Evolutionary conservation across 176 grass and related monocot species (phyloP), one percentile per base, ranked within the genome.

Genomic region (Chrysopogon serrulatus): DNA sequence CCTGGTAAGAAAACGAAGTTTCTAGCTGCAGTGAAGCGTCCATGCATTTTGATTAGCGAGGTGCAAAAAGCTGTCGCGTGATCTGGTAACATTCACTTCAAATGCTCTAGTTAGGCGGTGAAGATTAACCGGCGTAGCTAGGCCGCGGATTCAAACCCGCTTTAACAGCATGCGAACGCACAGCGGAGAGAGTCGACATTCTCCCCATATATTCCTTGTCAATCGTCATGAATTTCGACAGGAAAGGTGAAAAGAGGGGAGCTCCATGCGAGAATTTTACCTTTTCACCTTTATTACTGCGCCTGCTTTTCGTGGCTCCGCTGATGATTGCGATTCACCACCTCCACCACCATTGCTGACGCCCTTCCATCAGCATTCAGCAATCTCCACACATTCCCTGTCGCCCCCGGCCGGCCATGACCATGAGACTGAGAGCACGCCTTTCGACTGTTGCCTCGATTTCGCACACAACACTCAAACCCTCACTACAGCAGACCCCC

Each of bases 261-360:
- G 54, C 73, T 82, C 88, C 88, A 86, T 90, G 79, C 84, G 88
- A 86, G 84, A 83, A 59, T 68, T 75, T 86, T 49, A 73, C 71
- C 71, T 73, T 73, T 73, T 49, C 6, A 86, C 84, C 75, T 86
- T 90, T 83, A 74, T 59, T 68, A 86, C 39, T 59, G 79, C 74
- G 42, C 80, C 84, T 79, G 59, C 79, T 83, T 86, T 87, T 59
- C 41, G 75, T 80, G 84, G 57, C 68, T 79, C 48, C 67, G 60
- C 86, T 74, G 61, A 90, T 90, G 89, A 90, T 90, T 87, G 86
- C 84, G 80, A 68, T 78, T 76, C 76, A 53, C 86, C 23, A 57
- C 54, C 51, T 21, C 47, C 19, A n/a, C 51, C 54, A 57, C 54
- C 56, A 71, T 43, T 79, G 89, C 89, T 89, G 87, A 89, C 87